phyloP scores from a whole-genome alignment of 169 alveolate genomes.

The Toxoplasma gondii region DNA sequence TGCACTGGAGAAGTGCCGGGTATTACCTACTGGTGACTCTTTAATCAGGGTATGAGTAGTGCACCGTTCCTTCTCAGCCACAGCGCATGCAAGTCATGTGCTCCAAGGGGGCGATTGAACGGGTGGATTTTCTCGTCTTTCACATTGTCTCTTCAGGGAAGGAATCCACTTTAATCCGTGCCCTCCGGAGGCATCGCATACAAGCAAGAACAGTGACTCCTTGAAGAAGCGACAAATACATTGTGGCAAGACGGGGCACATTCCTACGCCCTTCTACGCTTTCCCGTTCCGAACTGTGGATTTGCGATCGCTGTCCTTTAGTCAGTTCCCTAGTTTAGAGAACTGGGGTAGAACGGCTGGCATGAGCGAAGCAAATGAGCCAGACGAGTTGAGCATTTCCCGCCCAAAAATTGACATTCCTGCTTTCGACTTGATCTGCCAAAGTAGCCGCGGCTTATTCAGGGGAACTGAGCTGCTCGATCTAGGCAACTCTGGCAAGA shows the following conservation, averaged over 20 bases:
- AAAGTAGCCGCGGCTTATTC: slow-evolving; percentile 1
- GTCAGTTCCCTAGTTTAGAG: background rate
- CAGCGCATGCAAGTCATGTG: too few relatives aligned
- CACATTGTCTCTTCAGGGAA: background rate
- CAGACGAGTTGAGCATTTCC: background rate
- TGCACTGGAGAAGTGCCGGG: too few relatives aligned
- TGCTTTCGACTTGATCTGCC: slow-evolving; percentile 15
- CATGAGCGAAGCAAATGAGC: background rate
- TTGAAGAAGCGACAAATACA: background rate
- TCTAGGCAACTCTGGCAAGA: background rate
- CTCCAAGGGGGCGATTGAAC: too few relatives aligned
- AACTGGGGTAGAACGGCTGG: background rate
- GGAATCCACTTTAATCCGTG: background rate
- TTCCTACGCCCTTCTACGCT: background rate
- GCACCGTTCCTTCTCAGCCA: too few relatives aligned
- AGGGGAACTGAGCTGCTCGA: background rate
- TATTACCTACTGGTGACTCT: too few relatives aligned
- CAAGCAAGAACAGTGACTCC: background rate
- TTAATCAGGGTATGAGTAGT: too few relatives aligned
- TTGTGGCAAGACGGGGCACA: background rate
- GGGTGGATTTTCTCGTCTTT: too few relatives aligned
- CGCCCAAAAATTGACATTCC: background rate
- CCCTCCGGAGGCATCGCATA: background rate
- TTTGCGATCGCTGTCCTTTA: background rate
- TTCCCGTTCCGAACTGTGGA: background rate